Base-by-base conservation (phyloP, 2,329 filamentous ascomycete species). In the Exophiala sp. region DNA sequence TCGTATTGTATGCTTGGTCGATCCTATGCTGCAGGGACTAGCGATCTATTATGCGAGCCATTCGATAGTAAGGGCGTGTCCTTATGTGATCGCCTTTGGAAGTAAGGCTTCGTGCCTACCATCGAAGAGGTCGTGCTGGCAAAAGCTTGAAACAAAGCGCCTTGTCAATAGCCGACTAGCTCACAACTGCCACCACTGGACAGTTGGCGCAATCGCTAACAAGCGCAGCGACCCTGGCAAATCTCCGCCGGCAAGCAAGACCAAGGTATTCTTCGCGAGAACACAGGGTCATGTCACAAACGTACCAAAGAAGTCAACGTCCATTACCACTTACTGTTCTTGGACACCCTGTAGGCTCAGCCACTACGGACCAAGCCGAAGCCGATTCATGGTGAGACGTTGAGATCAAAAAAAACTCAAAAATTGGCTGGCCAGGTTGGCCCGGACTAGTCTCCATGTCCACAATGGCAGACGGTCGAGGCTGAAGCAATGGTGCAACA, bases 21-120 rank as follows among this genome's bases (percentile, higher is more conserved):
- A 8, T 53, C 58, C 44, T 69, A 63, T 43, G 34, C 58, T 42
- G 57, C 61, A 3, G 50, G 59, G 62, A 24, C 52, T 69, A 10
- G 59, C 68, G 35, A 52, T 45, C 39, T 20, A 16, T 24, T 16
- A 36, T 50, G 42, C 36, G 41, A 29, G 14, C 33, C 34, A 47
- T 42, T 53, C 18, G 21, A n/a, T 24, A 18, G n/a, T 43, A 29
- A 24, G 11, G 41, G 20, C 20, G 18, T n/a, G 34, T 51, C 35
- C 2, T 29, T 29, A 29, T 18, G 46, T 35, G 20, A 29, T 11
- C 6, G 11, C 32, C 16, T 18, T 20, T 14, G 21, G 54, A 40
- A 29, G 18, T 48, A 16, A 36, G 38, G 11, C 39, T n/a, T 39
- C 36, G 24, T 16, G 32, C 29, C 29, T 43, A 24, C 49, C 50